Percentiles rank a stretch among this genome's conserved stretches.
Evolutionary conservation across 768 basidiomycete genomes (phyloP).

Genomic region (Suillus americanus): DNA sequence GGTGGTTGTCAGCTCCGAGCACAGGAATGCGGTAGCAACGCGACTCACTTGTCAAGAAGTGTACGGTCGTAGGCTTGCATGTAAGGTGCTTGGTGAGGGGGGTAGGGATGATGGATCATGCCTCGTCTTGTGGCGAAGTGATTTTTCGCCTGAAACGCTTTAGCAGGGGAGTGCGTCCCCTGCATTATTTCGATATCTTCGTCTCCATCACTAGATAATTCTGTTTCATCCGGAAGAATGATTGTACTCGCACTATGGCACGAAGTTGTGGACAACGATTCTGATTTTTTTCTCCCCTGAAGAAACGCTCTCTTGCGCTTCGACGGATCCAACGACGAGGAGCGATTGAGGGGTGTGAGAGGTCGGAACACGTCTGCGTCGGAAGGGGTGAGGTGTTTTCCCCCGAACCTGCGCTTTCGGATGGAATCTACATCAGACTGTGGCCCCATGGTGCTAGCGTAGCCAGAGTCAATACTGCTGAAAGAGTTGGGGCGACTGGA

Average conservation of each 20-base stretch:
- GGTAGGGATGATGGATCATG: conserved; percentile 58
- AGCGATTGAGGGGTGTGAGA: conserved; percentile 10
- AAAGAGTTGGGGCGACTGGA: conserved; percentile 20
- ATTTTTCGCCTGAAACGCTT: conserved; percentile 23
- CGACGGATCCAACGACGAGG: conserved; percentile 10
- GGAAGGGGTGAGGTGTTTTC: background rate
- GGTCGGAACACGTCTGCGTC: conserved; percentile 15
- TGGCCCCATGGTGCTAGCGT: conserved; percentile 26
- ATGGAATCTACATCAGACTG: conserved; percentile 14
- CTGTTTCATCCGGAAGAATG: background rate
- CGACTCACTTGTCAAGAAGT: conserved; percentile 56
- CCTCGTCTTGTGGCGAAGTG: conserved; percentile 26
- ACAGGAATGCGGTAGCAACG: conserved; percentile 5
- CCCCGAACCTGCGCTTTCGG: conserved; percentile 2
- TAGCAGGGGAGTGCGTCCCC: conserved; percentile 4
- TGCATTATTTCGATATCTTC: background rate
- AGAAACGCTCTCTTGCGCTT: conserved; percentile 21
- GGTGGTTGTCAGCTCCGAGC: conserved; percentile 11
- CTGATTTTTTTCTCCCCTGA: conserved; percentile 27
- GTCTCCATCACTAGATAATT: background rate
- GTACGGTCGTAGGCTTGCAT: conserved; percentile 66
- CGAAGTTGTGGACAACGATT: conserved; percentile 6
- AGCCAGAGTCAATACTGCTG: conserved; percentile 29
- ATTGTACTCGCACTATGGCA: background rate
- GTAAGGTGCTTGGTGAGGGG: conserved; percentile 49